These are phyloP conservation scores for Candida argentea DNA, from an alignment of 805 yeast genomes.

Conservation along the genomic window DNA sequence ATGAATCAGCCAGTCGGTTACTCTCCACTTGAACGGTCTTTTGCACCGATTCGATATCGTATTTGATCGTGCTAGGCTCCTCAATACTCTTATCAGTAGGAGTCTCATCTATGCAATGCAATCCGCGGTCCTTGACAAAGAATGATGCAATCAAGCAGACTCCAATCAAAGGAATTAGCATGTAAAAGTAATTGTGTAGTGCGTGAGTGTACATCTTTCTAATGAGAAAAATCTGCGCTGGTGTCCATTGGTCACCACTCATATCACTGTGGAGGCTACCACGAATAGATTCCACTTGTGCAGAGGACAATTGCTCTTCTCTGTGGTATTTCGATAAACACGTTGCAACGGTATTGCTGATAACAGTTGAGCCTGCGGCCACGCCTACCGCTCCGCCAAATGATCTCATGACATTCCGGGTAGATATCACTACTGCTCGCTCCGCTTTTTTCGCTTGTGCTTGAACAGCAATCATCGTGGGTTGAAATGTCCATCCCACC, in stretches of 20 bases:
- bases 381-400: slow-evolving; percentile 57
- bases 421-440: slow-evolving; percentile 48
- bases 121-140: slow-evolving; percentile 29
- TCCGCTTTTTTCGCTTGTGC: slow-evolving; percentile 42
- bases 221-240: slow-evolving; percentile 9
- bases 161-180: slow-evolving; percentile 14
- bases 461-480: slow-evolving; percentile 45
- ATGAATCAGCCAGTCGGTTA: too few species aligned
- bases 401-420: slow-evolving; percentile 46
- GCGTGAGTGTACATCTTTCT: slow-evolving; percentile 12
- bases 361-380: slow-evolving; percentile 33
- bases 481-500: slow-evolving; percentile 43
- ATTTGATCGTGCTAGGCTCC: too few species aligned
- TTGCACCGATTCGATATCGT: too few species aligned
- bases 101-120: slow-evolving; percentile 23
- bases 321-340: slow-evolving; percentile 8
- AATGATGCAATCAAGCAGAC: slow-evolving; percentile 13
- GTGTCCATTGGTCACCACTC: slow-evolving; percentile 12
- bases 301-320: slow-evolving; percentile 6
- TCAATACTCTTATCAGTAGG: too few species aligned
- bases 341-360: slow-evolving; percentile 23
- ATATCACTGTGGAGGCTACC: slow-evolving; percentile 18
- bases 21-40: too few species aligned
- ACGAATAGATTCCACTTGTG: slow-evolving; percentile 7
- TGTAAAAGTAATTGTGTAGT: slow-evolving; percentile 11